phyloP scores from a whole-genome alignment of 73 alveolate genomes.

The Uronychia binucleata region DNA sequence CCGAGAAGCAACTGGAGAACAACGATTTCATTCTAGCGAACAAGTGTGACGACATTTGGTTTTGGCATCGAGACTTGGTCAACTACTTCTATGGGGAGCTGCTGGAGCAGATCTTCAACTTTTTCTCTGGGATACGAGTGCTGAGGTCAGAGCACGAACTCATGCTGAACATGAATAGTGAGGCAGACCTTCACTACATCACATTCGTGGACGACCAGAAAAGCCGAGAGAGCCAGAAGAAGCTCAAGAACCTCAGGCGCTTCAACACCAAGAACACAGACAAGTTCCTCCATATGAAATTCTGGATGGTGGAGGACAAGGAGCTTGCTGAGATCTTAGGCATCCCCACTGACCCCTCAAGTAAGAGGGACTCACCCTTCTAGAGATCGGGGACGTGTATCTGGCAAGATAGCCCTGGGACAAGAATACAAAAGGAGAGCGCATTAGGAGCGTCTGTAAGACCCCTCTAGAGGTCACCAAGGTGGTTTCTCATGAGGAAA shows the following conservation, averaged over 20 bases:
- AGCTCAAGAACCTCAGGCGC: conserved; percentile 54
- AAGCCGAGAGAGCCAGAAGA: conserved; percentile 22
- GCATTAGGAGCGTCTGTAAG: conserved; percentile 8
- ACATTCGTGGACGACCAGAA: conserved; percentile 17
- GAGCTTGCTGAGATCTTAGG: conserved; percentile 48
- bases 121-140: conserved; percentile 47
- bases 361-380: neutral
- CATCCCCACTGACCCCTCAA: conserved; percentile 12
- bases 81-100: conserved; percentile 52
- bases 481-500: conserved; percentile 18
- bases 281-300: conserved; percentile 45
- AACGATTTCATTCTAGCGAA: conserved; percentile 47
- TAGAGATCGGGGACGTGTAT: conserved; percentile 42
- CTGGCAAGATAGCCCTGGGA: conserved; percentile 17
- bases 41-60: conserved; percentile 64
- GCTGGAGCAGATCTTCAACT: conserved; percentile 55
- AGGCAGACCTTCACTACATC: conserved; percentile 48
- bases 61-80: conserved; percentile 45
- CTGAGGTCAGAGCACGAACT: conserved; percentile 46
- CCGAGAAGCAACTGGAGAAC: conserved; percentile 34
- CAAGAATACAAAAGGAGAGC: neutral
- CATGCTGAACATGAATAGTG: conserved; percentile 33
- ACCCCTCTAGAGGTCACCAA: conserved; percentile 14
- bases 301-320: conserved; percentile 56
- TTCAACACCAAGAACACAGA: conserved; percentile 63